These are phyloP conservation scores for Pleomassaria siparia DNA, from an alignment of 2,329 filamentous ascomycete species.

Conservation along the genomic window DNA sequence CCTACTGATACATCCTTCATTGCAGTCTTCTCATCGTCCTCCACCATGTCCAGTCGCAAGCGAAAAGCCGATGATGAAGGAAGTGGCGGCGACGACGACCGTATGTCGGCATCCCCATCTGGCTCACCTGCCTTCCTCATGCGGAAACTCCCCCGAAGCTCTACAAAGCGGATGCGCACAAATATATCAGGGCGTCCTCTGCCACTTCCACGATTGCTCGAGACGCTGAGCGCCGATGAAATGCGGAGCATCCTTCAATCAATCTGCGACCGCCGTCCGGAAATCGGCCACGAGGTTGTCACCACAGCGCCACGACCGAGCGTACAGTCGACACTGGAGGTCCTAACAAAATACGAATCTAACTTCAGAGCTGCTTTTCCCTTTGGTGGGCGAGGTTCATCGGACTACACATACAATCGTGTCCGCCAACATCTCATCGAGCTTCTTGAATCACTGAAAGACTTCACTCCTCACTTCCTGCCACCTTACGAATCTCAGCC, in stretches of 20 bases:
- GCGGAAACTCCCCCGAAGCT: conserved; percentile 60
- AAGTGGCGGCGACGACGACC: conserved; percentile 64
- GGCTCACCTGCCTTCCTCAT: conserved; percentile 75
- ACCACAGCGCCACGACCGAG: conserved; percentile 84
- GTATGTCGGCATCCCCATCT: conserved; percentile 87
- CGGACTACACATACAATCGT: conserved; percentile 93
- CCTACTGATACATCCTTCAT: conserved; percentile 21
- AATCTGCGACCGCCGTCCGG: conserved; percentile 86
- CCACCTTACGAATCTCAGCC: conserved; percentile 86
- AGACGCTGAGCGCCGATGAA: conserved; percentile 85
- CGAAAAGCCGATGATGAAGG: conserved; percentile 80
- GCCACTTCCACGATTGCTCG: conserved; percentile 75
- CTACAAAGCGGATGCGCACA: conserved; percentile 64
- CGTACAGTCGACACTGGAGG: conserved; percentile 74
- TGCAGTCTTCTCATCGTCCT: conserved; percentile 41
- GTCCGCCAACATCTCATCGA: conserved; percentile 78
- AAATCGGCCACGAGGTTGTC: conserved; percentile 82
- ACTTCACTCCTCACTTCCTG: conserved; percentile 94
- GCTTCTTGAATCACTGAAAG: conserved; percentile 84
- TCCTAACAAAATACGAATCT: conserved; percentile 79
- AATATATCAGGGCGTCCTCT: conserved; percentile 70
- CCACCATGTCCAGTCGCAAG: conserved; percentile 62
- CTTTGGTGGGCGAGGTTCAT: conserved; percentile 77
- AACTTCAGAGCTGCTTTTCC: conserved; percentile 79
- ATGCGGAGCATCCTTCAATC: conserved; percentile 84